These are phyloP conservation scores for Colletotrichum australisinense DNA, from an alignment of 2,329 filamentous ascomycete genomes.

Conservation along the genomic window DNA sequence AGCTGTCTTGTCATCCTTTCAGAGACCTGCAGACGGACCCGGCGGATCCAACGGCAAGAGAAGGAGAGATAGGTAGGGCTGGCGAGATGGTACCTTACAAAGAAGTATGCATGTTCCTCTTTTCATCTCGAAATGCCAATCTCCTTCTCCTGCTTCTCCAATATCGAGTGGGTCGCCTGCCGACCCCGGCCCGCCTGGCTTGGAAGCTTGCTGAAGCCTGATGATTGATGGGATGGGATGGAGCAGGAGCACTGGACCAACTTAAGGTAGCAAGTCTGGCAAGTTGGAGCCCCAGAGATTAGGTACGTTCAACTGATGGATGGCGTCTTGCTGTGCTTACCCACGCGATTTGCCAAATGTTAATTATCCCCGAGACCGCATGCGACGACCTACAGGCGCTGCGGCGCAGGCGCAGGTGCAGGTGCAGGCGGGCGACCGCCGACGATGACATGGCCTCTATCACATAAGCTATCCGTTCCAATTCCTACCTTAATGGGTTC, in stretches of 20 bases:
- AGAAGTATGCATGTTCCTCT: neutral
- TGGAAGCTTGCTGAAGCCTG: neutral
- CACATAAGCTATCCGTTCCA: neutral
- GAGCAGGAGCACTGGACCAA: neutral
- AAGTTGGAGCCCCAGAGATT: slow-evolving; percentile 9
- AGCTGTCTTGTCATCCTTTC: neutral
- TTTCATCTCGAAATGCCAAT: slow-evolving; percentile 17
- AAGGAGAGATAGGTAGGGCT: neutral
- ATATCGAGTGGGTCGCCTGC: slow-evolving; percentile 7
- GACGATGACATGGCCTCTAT: neutral
- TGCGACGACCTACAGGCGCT: neutral
- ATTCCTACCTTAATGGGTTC: neutral
- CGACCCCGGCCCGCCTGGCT: slow-evolving; percentile 1
- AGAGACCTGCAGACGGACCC: neutral
- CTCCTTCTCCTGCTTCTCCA: slow-evolving; percentile 9
- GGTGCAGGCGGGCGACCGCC: neutral
- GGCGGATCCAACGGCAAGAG: neutral
- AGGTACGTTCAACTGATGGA: slow-evolving; percentile 17
- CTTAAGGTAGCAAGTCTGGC: no score
- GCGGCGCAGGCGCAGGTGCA: neutral
- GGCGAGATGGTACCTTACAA: neutral
- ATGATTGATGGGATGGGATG: neutral
- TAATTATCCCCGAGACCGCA: neutral
- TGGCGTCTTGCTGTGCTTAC: slow-evolving; percentile 14
- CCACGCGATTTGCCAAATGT: slow-evolving; percentile 13